phyloP scores from a whole-genome alignment of 306 rosid genomes.

The Gynostemma pentaphyllum region DNA sequence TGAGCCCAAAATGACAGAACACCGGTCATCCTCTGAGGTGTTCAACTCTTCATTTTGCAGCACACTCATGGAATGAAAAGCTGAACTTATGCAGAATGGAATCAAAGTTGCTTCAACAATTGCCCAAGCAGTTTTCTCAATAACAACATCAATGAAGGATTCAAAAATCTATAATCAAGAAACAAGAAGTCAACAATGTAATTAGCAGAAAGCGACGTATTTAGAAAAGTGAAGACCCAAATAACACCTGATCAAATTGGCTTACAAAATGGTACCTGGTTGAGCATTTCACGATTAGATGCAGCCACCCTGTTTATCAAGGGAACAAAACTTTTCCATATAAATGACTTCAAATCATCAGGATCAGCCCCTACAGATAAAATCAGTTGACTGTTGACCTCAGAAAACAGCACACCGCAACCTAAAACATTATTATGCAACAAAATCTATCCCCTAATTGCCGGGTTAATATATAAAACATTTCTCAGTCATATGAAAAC shows the following conservation, averaged over 20 bases:
- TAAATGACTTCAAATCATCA: constrained; percentile 36
- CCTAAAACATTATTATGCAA: not conserved
- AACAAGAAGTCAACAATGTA: constrained; percentile 9
- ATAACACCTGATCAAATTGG: constrained; percentile 5
- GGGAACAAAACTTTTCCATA: constrained; percentile 63
- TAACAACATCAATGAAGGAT: constrained; percentile 41
- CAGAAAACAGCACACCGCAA: not conserved
- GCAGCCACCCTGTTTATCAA: constrained; percentile 35
- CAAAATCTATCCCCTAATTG: not conserved
- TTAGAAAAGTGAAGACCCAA: not conserved
- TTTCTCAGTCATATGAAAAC: not conserved
- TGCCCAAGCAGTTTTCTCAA: constrained; percentile 39
- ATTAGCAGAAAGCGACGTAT: constrained; percentile 7
- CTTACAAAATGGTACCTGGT: constrained; percentile 39
- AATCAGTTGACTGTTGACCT: not conserved
- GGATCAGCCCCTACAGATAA: constrained; percentile 31
- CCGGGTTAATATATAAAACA: not conserved
- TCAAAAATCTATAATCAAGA: constrained; percentile 48
- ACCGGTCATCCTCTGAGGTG: constrained; percentile 25
- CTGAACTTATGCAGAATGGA: constrained; percentile 46
- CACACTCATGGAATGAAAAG: constrained; percentile 46
- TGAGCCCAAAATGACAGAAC: constrained; percentile 13
- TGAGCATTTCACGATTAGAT: constrained; percentile 36
- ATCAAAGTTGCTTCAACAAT: constrained; percentile 49
- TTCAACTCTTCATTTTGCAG: constrained; percentile 26